Conservation (phyloP, 148 eudicot species). For the Rheum nobile region DNA sequence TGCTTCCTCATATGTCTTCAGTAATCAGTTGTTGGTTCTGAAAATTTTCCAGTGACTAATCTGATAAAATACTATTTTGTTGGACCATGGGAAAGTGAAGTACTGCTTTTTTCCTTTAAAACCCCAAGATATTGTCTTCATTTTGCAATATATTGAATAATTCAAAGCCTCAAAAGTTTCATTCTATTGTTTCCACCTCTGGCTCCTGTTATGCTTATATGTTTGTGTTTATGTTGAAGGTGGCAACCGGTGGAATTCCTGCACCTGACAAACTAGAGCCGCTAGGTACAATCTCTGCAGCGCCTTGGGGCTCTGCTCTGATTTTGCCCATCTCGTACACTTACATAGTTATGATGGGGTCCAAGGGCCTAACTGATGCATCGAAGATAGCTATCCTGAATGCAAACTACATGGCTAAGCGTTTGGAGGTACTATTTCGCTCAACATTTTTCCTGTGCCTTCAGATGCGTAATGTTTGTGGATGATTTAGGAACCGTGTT, state of each 20-base stretch:
- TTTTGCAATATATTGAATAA: neutral
- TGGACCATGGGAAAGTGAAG: neutral
- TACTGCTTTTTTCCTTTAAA: neutral
- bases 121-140: neutral
- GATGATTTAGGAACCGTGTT: neutral
- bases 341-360: constrained; percentile 98
- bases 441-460: neutral
- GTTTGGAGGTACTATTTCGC: constrained; percentile 58
- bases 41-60: no score
- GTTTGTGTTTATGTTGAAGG: constrained; percentile 32
- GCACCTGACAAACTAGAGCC: constrained; percentile 61
- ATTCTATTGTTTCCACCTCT: neutral
- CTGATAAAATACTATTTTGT: neutral
- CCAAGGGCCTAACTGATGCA: constrained; percentile 91
- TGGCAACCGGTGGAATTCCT: constrained; percentile 89
- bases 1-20: neutral
- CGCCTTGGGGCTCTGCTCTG: constrained; percentile 98
- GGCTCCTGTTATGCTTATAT: neutral
- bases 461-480: neutral
- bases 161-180: neutral
- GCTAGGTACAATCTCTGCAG: constrained; percentile 90
- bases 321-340: constrained; percentile 93
- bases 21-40: neutral
- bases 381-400: constrained; percentile 92
- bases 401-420: constrained; percentile 98